These are phyloP conservation scores for Solanum piurae DNA, from an alignment of 257 asterid genomes.

Conservation along the genomic window DNA sequence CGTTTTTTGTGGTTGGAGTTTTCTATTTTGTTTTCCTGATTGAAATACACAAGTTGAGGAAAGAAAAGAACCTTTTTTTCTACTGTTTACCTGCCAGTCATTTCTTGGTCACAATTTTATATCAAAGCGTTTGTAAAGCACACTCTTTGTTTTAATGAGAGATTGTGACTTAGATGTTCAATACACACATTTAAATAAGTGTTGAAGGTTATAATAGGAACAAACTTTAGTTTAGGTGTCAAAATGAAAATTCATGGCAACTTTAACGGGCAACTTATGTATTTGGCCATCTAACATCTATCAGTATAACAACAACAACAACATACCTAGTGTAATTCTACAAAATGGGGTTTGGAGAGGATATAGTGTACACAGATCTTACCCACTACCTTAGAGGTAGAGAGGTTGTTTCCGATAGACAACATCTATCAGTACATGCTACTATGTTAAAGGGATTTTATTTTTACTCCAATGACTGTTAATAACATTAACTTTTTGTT, in stretches of 20 bases:
- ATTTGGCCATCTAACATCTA: not conserved
- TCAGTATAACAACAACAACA: not conserved
- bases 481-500: not conserved
- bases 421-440: not conserved
- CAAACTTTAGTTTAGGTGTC: not conserved
- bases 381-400: not conserved
- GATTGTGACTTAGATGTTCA: not conserved
- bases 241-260: not conserved
- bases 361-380: not conserved
- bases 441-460: not conserved
- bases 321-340: not conserved
- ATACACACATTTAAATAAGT: not conserved
- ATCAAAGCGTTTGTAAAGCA: not conserved
- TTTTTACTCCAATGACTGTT: not conserved
- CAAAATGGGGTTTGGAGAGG: no score
- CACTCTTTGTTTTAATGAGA: not conserved
- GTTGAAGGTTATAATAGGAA: not conserved
- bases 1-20: no score
- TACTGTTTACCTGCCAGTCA: not conserved
- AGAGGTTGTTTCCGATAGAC: not conserved
- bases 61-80: not conserved
- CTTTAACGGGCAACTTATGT: not conserved
- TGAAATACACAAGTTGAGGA: not conserved
- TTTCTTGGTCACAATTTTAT: not conserved
- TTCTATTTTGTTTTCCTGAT: not conserved